phyloP scores from a whole-genome alignment of 2,329 filamentous ascomycete genomes.

The Xylariaceae sp. region DNA sequence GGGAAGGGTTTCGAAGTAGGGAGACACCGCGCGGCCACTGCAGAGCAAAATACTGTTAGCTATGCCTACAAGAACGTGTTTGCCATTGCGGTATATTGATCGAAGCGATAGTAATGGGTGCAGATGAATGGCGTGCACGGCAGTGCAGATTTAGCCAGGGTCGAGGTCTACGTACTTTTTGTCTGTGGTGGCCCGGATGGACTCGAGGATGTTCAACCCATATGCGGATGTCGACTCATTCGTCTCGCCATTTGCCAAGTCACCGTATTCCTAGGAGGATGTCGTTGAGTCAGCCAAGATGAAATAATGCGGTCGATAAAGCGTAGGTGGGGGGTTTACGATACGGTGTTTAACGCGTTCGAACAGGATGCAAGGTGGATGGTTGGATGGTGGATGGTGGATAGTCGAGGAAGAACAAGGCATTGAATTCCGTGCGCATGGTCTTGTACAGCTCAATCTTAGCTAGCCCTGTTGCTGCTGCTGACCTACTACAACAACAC shows the following conservation, averaged over 20 bases:
- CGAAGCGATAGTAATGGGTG: not conserved
- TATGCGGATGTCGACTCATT: slow-evolving; percentile 72
- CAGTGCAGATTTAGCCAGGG: not conserved
- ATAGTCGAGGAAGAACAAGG: slow-evolving; percentile 25
- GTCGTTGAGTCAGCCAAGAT: slow-evolving; percentile 16
- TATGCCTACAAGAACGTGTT: slow-evolving; percentile 1
- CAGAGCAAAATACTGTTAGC: slow-evolving; percentile 33
- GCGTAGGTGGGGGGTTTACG: slow-evolving; percentile 13
- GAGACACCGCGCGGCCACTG: slow-evolving; percentile 76
- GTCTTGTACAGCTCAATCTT: slow-evolving; percentile 4
- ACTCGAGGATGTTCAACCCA: slow-evolving; percentile 76
- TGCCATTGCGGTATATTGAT: not conserved
- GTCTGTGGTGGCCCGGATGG: slow-evolving; percentile 77
- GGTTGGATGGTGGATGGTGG: slow-evolving; percentile 10
- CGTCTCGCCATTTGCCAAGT: slow-evolving; percentile 65
- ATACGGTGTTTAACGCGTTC: slow-evolving; percentile 22
- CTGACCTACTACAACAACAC: slow-evolving; percentile 8
- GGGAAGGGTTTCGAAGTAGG: slow-evolving; percentile 76
- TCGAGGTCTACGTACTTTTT: slow-evolving; percentile 69
- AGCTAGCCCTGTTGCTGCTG: slow-evolving; percentile 21
- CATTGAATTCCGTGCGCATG: slow-evolving; percentile 31
- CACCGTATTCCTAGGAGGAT: slow-evolving; percentile 49
- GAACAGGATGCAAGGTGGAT: not conserved
- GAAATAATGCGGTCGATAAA: slow-evolving; percentile 3
- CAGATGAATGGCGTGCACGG: not conserved